Evolutionary conservation across 2,329 filamentous ascomycete species (phyloP).

Genomic region (Trichoderma cornu-damae): DNA sequence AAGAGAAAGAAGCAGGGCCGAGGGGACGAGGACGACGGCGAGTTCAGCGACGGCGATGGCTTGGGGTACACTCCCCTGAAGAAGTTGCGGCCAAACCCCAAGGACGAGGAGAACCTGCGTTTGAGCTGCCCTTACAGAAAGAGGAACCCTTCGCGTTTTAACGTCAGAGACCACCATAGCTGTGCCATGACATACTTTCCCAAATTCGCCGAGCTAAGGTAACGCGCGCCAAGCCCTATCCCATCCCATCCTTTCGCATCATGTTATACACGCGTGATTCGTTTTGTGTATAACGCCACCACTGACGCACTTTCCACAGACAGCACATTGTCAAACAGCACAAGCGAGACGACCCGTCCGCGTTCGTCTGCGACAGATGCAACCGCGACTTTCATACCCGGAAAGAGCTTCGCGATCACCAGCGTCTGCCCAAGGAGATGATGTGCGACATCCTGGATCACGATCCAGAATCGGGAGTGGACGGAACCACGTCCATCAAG

Average conservation of each 20-base stretch:
- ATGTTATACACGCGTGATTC: neutral
- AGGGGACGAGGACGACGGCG: slow-evolving; percentile 33
- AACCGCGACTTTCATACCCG: slow-evolving; percentile 36
- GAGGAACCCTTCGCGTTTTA: slow-evolving; percentile 42
- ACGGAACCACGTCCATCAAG: slow-evolving; percentile 38
- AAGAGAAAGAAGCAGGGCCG: slow-evolving; percentile 35
- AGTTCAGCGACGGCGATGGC: slow-evolving; percentile 34
- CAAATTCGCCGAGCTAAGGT: slow-evolving; percentile 40
- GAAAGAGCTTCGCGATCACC: slow-evolving; percentile 38
- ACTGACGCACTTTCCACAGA: slow-evolving; percentile 24
- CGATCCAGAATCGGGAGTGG: slow-evolving; percentile 38
- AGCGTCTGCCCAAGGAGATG: slow-evolving; percentile 36
- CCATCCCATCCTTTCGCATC: neutral
- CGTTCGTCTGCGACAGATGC: slow-evolving; percentile 39
- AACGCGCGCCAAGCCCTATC: slow-evolving; percentile 23
- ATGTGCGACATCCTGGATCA: slow-evolving; percentile 41
- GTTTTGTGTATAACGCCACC: neutral
- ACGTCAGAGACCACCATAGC: slow-evolving; percentile 41
- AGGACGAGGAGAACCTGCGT: slow-evolving; percentile 37
- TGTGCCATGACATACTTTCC: slow-evolving; percentile 42
- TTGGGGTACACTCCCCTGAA: slow-evolving; percentile 29
- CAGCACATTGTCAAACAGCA: slow-evolving; percentile 43
- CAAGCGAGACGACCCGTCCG: slow-evolving; percentile 38
- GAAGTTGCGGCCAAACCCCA: slow-evolving; percentile 29
- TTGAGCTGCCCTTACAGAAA: slow-evolving; percentile 43